These are phyloP conservation scores for Beta corolliflora DNA, from an alignment of 179 eudicot species.

Conservation along the genomic window DNA sequence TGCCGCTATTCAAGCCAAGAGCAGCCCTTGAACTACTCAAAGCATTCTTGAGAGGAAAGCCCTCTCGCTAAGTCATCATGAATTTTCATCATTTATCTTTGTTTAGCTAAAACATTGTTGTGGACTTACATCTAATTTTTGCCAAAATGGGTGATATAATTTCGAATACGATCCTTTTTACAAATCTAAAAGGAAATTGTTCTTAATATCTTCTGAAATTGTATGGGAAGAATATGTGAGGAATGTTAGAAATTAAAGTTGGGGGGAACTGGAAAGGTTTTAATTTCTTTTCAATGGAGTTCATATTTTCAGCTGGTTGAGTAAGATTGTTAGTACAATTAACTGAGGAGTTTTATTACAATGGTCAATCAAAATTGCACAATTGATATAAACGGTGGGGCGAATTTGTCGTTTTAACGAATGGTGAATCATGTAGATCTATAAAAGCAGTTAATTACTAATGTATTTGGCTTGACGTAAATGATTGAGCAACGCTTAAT, in stretches of 20 bases:
- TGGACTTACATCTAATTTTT: background rate
- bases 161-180: background rate
- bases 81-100: slow-evolving; percentile 29
- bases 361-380: too few relatives aligned
- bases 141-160: background rate
- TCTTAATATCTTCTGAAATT: background rate
- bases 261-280: background rate
- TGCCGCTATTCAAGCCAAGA: slow-evolving; percentile 90
- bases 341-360: too few relatives aligned
- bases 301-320: background rate
- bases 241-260: background rate
- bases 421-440: too few relatives aligned
- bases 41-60: slow-evolving; percentile 68
- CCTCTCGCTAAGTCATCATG: slow-evolving; percentile 75
- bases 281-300: background rate
- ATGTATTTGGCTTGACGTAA: too few relatives aligned
- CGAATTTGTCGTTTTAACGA: too few relatives aligned
- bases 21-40: slow-evolving; percentile 68
- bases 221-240: background rate
- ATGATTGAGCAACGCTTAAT: too few relatives aligned
- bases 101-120: background rate
- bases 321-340: too few relatives aligned
- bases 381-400: too few relatives aligned
- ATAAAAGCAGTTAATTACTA: too few relatives aligned
- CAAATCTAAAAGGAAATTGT: background rate